Evolutionary conservation across 495 filamentous ascomycete genomes (phyloP), one percentile per base, ranked within the genome.

Genomic region (Peziza echinospora): DNA sequence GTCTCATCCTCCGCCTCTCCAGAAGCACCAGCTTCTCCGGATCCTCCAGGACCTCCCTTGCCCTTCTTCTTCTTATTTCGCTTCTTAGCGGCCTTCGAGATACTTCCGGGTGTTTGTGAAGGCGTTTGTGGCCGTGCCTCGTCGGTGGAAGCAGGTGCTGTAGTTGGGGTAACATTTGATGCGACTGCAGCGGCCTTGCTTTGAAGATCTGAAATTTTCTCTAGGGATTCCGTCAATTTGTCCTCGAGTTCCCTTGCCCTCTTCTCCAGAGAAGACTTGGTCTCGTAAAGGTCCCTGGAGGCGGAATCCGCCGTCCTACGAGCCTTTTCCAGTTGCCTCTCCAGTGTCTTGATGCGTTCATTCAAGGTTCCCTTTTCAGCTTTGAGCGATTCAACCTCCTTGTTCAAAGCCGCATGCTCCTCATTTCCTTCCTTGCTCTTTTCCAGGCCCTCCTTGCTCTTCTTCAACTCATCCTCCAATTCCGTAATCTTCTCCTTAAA

Each of bases 31-130:
- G 63, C 61, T 11, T 11, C 3, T 47, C 70, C 64, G n/a, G 65
- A 56, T 5, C 60, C 45, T 41, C 61, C 66, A 44, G 72, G 76
- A 13, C 69, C 73, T 30, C 73, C 76, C 40, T 53, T 56, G 0
- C 51, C 40, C 68, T 84, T 92, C 68, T 87, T 93, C 60, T 87
- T 89, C 44, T 77, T 82, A 42, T 81, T 89, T 57, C 82, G 93
- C 66, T 84, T 89, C 60, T 78, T 84, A 17, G 62, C 61, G 5
- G 17, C 26, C 3, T 21, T 45, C 6, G 23, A 22, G 0, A 26
- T 24, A 11, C 40, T 26, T 0, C 26, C 49, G 13, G 24, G 21
- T 9, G 40, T 47, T 57, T 5, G 54, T 48, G 52, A 46, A 23
- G 45, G 40, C 25, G 24, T 54, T 47, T 8, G 50, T 24, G 17